phyloP scores from a whole-genome alignment of 768 basidiomycete species.

The Tricholoma sp. region DNA sequence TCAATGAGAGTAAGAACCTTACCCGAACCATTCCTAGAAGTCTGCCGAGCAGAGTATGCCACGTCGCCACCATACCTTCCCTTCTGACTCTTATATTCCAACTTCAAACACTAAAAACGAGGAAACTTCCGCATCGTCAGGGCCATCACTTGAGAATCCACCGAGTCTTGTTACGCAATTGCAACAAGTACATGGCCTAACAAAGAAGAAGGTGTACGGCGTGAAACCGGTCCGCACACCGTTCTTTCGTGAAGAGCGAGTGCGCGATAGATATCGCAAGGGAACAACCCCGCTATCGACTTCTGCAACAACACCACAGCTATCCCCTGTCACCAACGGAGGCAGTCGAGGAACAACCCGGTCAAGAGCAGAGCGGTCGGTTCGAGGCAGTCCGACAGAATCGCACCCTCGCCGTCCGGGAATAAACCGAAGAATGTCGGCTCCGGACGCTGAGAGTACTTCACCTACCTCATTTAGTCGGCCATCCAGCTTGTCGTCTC shows the following conservation, averaged over 20 bases:
- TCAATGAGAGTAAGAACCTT: not conserved
- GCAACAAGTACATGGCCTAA: constrained; percentile 63
- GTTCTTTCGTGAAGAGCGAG: constrained; percentile 49
- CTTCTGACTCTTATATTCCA: constrained; percentile 20
- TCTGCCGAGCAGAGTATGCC: constrained; percentile 17
- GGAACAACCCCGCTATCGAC: constrained; percentile 22
- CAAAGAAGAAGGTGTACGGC: constrained; percentile 64
- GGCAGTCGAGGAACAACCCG: constrained; percentile 29
- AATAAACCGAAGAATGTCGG: constrained; percentile 30
- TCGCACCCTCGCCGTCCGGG: constrained; percentile 24
- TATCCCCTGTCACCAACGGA: constrained; percentile 13
- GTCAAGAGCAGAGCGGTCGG: constrained; percentile 30
- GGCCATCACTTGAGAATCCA: constrained; percentile 18
- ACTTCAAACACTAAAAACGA: constrained; percentile 22
- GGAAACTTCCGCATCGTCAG: constrained; percentile 21
- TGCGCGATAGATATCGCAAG: constrained; percentile 21
- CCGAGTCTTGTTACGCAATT: constrained; percentile 57
- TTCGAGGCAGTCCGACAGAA: constrained; percentile 29
- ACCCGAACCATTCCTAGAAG: not conserved
- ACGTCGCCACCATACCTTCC: constrained; percentile 33
- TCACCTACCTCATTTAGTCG: constrained; percentile 12
- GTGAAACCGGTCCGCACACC: constrained; percentile 44
- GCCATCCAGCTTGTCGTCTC: constrained; percentile 15
- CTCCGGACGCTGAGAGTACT: constrained; percentile 29
- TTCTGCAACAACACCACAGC: constrained; percentile 15